Evolutionary conservation across 768 basidiomycete species (phyloP), one percentile per base, ranked within the genome.

Genomic region (Mycena polygramma): DNA sequence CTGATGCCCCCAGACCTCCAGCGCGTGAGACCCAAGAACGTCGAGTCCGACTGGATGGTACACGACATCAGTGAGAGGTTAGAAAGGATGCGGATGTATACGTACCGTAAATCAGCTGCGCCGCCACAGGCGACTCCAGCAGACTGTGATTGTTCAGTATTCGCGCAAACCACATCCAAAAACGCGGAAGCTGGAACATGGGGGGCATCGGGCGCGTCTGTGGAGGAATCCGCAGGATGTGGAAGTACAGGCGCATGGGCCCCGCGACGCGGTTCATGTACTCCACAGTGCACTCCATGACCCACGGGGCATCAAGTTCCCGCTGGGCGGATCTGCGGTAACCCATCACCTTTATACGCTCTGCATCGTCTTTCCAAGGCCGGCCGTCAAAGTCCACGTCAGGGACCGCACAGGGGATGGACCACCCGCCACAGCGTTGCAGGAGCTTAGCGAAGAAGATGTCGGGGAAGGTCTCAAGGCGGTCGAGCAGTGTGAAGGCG

Each of bases 381-480:
- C 79, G 77, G 6, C 82, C 86, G 64, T 89, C 88, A 20, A 85
- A 80, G 64, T 92, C 89, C 19, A 80, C 79, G 17, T 79, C 75
- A 0, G 91, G 89, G 0, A 94, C 84, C 20, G 83, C 85, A 57
- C 83, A 83, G 0, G 95, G 95, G 4, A 97, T 84, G 0, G 92
- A 86, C 96, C 96, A 98, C 30, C 93, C 92, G 49, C 97, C 97
- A 22, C 93, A 89, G 26, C 93, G 90, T 79, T 97, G 96, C 37
- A 94, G 90, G 39, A 98, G 85, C 75, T 95, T 91, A 13, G 93
- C 89, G 82, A 91, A 95, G 77, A 99, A 90, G 17, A 97, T 85
- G 15, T 93, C 86, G 3, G 89, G 82, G 73, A 99, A 92, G 7
- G 85, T 83, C 4, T 90, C 80, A 0, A 87, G 77, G 19, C 74